A percentile compares a stretch with the other conserved stretches of the same genome.
Conservation (phyloP, 2,329 filamentous ascomycete genomes). For the Chaetothyriales sp. region DNA sequence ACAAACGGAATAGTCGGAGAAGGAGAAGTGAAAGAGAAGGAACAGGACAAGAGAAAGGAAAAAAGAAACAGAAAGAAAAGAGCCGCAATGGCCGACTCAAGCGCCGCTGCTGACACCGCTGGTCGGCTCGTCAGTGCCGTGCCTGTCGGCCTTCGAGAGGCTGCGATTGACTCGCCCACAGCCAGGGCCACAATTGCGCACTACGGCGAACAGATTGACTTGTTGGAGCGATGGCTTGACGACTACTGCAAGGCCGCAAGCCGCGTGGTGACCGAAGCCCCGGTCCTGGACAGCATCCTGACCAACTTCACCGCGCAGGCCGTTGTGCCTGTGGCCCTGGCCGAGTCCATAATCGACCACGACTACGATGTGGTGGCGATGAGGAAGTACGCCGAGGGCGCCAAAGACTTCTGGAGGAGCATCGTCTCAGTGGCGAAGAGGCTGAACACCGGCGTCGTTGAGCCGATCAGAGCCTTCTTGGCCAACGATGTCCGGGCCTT, state of each 20-base stretch:
- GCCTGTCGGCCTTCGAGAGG: slow-evolving; percentile 82
- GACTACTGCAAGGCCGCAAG: slow-evolving; percentile 48
- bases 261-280: slow-evolving; percentile 49
- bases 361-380: slow-evolving; percentile 86
- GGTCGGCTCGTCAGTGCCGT: slow-evolving; percentile 34
- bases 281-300: slow-evolving; percentile 63
- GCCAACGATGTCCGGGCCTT: slow-evolving; percentile 66
- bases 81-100: slow-evolving; percentile 2
- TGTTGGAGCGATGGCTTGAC: slow-evolving; percentile 83
- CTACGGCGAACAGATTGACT: slow-evolving; percentile 82
- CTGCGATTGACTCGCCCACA: slow-evolving; percentile 86
- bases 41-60: neutral
- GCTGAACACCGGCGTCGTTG: slow-evolving; percentile 60
- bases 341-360: slow-evolving; percentile 78
- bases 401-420: slow-evolving; percentile 74
- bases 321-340: slow-evolving; percentile 56
- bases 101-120: slow-evolving; percentile 18
- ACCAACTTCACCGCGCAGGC: slow-evolving; percentile 61
- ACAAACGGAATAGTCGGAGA: slow-evolving; percentile 1
- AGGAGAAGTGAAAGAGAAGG: neutral
- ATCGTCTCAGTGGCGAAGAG: slow-evolving; percentile 59
- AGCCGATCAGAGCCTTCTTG: slow-evolving; percentile 69
- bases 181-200: slow-evolving; percentile 78
- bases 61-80: too few species aligned
- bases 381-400: slow-evolving; percentile 68